Evolutionary conservation across 2,329 filamentous ascomycete species (phyloP).

Genomic region (Cladosporium sp.): DNA sequence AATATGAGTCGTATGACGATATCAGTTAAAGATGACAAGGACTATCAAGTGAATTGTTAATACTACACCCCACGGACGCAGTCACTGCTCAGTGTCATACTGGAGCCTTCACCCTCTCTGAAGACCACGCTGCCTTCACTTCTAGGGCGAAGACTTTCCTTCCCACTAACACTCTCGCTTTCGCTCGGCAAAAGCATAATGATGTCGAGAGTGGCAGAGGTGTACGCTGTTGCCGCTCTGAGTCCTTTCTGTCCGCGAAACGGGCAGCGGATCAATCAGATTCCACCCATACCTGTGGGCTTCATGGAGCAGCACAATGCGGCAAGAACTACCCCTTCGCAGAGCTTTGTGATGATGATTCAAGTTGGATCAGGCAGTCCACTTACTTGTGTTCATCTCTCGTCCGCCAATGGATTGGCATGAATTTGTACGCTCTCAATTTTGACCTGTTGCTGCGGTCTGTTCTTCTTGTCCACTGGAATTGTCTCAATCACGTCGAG

Average conservation of each 20-base stretch:
- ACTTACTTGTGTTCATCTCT: conserved; percentile 23
- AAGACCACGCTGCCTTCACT: neutral
- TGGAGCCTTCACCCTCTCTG: neutral
- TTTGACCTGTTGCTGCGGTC: conserved; percentile 62
- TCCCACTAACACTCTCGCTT: too few relatives aligned
- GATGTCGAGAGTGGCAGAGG: too few relatives aligned
- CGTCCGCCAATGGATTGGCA: conserved; percentile 68
- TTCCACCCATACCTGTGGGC: too few relatives aligned
- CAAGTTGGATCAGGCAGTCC: neutral
- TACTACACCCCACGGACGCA: neutral
- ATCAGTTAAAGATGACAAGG: neutral
- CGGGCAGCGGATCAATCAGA: too few relatives aligned
- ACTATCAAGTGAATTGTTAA: neutral
- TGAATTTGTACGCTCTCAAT: conserved; percentile 71
- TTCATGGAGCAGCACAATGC: neutral
- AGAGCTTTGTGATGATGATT: neutral
- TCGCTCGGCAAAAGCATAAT: too few relatives aligned
- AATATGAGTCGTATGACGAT: neutral
- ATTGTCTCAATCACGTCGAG: conserved; percentile 68
- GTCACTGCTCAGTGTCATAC: neutral
- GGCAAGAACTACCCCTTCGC: neutral
- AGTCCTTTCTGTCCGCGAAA: too few relatives aligned
- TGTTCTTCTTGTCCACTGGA: conserved; percentile 72
- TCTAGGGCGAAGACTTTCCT: neutral
- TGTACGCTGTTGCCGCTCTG: too few relatives aligned